Percentiles rank a stretch among this genome's conserved stretches.
Evolutionary conservation across 176 grass and related monocot genomes (phyloP).

Genomic region (Rhynchospora tenuis): DNA sequence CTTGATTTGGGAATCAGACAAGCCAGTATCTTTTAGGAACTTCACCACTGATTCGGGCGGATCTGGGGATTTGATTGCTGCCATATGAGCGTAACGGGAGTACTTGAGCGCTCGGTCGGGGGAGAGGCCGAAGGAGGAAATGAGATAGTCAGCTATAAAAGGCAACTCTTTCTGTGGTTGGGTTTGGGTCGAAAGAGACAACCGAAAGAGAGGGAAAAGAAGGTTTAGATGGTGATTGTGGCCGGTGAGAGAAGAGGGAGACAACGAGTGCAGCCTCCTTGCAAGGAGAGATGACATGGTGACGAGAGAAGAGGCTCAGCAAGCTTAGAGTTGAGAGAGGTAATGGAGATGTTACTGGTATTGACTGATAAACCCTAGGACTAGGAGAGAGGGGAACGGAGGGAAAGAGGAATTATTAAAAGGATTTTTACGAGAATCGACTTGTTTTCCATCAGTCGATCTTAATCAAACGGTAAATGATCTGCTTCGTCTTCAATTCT

Average conservation of each 20-base stretch:
- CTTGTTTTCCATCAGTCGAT: too few relatives aligned
- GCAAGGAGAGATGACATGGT: background rate
- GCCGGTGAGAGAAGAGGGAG: background rate
- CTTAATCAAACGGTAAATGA: too few relatives aligned
- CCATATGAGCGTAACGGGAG: background rate
- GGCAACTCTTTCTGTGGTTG: background rate
- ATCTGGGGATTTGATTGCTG: background rate
- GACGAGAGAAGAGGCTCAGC: too few relatives aligned
- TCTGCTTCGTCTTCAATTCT: too few relatives aligned
- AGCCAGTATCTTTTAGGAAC: conserved; percentile 18
- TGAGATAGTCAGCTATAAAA: background rate
- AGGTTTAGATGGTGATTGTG: background rate
- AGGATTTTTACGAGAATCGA: too few relatives aligned
- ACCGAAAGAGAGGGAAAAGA: background rate
- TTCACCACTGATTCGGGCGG: conserved; percentile 4
- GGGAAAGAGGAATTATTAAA: background rate
- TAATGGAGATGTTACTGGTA: background rate
- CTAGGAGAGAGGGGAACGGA: background rate
- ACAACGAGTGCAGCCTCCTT: background rate
- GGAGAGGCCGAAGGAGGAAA: background rate
- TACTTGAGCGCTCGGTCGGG: background rate
- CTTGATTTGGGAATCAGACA: conserved; percentile 9
- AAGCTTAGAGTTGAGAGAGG: too few relatives aligned
- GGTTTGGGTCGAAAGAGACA: background rate
- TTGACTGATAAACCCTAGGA: background rate